phyloP scores from a whole-genome alignment of 202 grass and related monocot species.

The Panicum virgatum region DNA sequence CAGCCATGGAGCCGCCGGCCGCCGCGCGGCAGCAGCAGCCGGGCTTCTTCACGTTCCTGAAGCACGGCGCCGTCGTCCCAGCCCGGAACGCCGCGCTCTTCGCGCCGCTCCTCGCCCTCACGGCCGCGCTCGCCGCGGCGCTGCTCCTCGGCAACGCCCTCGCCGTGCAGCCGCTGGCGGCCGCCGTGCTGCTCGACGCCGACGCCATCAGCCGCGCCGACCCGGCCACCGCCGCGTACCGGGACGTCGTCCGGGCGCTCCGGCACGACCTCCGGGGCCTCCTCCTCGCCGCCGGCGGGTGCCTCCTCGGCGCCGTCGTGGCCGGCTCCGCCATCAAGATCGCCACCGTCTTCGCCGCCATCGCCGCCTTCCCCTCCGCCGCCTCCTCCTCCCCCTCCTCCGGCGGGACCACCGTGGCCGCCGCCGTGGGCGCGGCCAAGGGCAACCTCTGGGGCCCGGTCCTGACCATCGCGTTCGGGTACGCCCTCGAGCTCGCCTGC shows the following conservation, averaged over 20 bases:
- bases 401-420: neutral
- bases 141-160: conserved; percentile 49
- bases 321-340: conserved; percentile 47
- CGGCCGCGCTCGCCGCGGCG: conserved; percentile 28
- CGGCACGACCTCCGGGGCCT: conserved; percentile 3
- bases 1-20: conserved; percentile 23
- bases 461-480: conserved; percentile 41
- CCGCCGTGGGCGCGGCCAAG: neutral
- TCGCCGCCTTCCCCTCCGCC: conserved; percentile 19
- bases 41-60: conserved; percentile 56
- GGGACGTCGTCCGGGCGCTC: conserved; percentile 14
- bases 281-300: conserved; percentile 27
- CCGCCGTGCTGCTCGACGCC: conserved; percentile 29
- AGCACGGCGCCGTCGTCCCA: conserved; percentile 53
- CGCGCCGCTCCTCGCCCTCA: conserved; percentile 48
- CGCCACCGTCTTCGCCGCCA: conserved; percentile 44
- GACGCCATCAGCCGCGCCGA: conserved; percentile 44
- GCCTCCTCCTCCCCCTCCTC: neutral
- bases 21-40: neutral
- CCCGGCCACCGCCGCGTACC: conserved; percentile 42
- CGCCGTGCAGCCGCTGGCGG: conserved; percentile 48
- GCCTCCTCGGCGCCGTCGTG: conserved; percentile 42
- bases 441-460: conserved; percentile 40
- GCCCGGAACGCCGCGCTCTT: conserved; percentile 34
- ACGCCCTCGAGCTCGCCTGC: conserved; percentile 35